Percentiles rank a stretch among this genome's conserved stretches.
These are phyloP conservation scores for Lenwebbia sp. DNA, from an alignment of 345 rosid species.

Conservation along the genomic window DNA sequence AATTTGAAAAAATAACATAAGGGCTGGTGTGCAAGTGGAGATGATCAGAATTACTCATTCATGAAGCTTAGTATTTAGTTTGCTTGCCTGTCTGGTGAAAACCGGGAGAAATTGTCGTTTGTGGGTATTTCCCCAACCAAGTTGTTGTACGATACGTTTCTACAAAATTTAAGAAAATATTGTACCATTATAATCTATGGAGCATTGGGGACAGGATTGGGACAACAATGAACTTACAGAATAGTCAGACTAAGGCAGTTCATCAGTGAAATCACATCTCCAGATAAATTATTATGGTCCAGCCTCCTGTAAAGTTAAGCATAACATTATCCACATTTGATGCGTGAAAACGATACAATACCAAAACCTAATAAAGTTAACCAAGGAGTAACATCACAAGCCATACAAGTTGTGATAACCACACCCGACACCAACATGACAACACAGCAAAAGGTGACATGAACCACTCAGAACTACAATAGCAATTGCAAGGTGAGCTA, in stretches of 20 bases:
- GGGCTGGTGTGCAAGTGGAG: background rate
- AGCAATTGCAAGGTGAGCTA: background rate
- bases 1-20: background rate
- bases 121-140: conserved; percentile 71
- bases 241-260: conserved; percentile 60
- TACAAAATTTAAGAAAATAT: conserved; percentile 8
- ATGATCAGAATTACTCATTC: background rate
- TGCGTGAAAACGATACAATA: background rate
- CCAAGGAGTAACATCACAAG: background rate
- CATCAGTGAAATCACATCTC: conserved; percentile 53
- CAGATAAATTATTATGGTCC: conserved; percentile 76
- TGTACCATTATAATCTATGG: background rate
- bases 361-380: background rate
- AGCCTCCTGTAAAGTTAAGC: conserved; percentile 48
- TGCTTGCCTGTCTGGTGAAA: conserved; percentile 54
- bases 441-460: background rate
- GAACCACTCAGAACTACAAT: background rate
- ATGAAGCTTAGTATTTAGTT: background rate
- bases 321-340: background rate
- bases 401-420: background rate
- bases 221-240: conserved; percentile 35
- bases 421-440: background rate
- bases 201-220: background rate
- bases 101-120: conserved; percentile 69
- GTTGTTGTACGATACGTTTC: conserved; percentile 82